Base-by-base conservation (phyloP, 2,329 filamentous ascomycete species). In the Claviceps purpurea region DNA sequence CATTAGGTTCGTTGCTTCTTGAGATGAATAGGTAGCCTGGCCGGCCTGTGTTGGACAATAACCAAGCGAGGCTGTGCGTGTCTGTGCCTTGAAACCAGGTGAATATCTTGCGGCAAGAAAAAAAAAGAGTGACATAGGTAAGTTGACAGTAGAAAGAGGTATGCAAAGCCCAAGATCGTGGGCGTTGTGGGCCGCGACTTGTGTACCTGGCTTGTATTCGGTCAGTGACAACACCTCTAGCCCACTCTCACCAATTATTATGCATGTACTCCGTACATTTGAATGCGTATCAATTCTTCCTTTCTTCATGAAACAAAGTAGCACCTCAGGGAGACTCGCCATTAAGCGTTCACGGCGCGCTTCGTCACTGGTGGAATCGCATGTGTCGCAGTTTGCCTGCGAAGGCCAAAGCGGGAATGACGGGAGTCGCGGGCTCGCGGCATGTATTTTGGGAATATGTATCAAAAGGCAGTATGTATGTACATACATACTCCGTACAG, bases 351-450 rank as follows among this genome's bases (percentile, higher is more conserved):
- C 10, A 22, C 20, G 26, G 50, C 22, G 34, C 42, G 37, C 37
- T 22, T n/a, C 34, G 43, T 50, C 34, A 34, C 44, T 37, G 20
- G 49, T 44, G 30, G 38, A 47, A 22, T 40, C 18, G 24, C 24
- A 26, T 26, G 24, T 26, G 24, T 26, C 24, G 20, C 43, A 44
- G 26, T 37, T 20, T 51, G 50, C 16, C 24, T 24, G 11, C 40
- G 20, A 38, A 50, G 34, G 49, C 42, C 42, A 45, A 40, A 46
- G 49, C 42, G 49, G 49, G 49, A 45, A 45, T 20, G 42, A 39
- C 18, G n/a, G 22, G 14, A 30, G 34, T 45, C 18, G 24, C 20
- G 22, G 14, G 20, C 20, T 45, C 18, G 24, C 20, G n/a, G 40
- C 18, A 41, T 30, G 22, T 16, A 39, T 13, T 26, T 30, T 30